Evolutionary conservation across 306 rosid genomes (phyloP).

Genomic region (Coriaria nepalensis): DNA sequence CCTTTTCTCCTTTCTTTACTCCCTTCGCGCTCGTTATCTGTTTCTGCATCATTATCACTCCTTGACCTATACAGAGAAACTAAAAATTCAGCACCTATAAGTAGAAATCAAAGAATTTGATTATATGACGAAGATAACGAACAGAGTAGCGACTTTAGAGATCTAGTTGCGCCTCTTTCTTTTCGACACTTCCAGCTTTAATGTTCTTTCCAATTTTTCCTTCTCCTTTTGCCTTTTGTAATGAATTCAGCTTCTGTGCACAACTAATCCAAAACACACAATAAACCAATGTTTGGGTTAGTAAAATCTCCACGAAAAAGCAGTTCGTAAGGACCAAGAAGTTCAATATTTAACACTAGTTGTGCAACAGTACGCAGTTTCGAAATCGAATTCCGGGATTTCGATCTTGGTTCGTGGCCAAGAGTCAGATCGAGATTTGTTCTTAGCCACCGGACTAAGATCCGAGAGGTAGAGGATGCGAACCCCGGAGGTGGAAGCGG

Average conservation of each 20-base stretch:
- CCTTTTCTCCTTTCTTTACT: conserved; percentile 53
- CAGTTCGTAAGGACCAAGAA: too few relatives aligned
- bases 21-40: conserved; percentile 29
- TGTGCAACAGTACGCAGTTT: too few relatives aligned
- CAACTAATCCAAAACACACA: conserved; percentile 38
- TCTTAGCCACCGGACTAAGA: not conserved
- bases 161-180: conserved; percentile 47
- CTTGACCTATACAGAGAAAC: conserved; percentile 36
- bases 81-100: conserved; percentile 15
- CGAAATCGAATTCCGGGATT: too few relatives aligned
- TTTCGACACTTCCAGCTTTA: conserved; percentile 34
- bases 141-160: not conserved
- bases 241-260: conserved; percentile 58
- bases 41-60: conserved; percentile 47
- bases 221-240: conserved; percentile 72
- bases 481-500: too few relatives aligned
- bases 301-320: too few relatives aligned
- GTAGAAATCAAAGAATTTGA: too few relatives aligned
- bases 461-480: too few relatives aligned
- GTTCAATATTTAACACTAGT: too few relatives aligned
- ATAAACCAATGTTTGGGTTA: too few relatives aligned
- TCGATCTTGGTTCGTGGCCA: too few relatives aligned
- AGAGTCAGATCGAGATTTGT: too few relatives aligned
- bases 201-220: conserved; percentile 37
- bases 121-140: too few relatives aligned